Evolutionary conservation across 768 basidiomycete species (phyloP).

Genomic region (Lentinus brumalis): DNA sequence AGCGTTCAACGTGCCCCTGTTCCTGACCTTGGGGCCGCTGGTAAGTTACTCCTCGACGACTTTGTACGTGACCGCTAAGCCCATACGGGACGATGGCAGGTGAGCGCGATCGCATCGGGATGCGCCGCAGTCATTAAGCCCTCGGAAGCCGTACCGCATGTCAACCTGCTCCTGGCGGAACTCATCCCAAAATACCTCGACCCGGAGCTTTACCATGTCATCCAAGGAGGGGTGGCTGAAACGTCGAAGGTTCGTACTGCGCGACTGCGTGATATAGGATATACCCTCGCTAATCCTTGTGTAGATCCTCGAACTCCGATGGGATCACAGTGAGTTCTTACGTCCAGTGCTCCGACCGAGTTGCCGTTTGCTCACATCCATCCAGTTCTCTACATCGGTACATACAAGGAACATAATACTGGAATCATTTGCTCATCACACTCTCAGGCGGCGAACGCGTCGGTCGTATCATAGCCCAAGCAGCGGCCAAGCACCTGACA

Average conservation of each 20-base stretch:
- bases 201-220: constrained; percentile 58
- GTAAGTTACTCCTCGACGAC: constrained; percentile 36
- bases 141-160: constrained; percentile 65
- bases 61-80: no score
- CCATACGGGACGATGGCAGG: constrained; percentile 12
- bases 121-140: constrained; percentile 74
- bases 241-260: constrained; percentile 49
- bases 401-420: no score
- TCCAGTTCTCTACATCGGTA: constrained; percentile 19
- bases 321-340: constrained; percentile 57
- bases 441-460: constrained; percentile 43
- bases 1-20: constrained; percentile 79
- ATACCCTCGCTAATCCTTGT: not conserved
- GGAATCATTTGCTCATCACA: not conserved
- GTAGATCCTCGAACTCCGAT: constrained; percentile 74
- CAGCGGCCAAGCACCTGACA: constrained; percentile 79
- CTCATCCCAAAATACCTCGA: constrained; percentile 80
- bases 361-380: not conserved
- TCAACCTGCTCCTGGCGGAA: constrained; percentile 60
- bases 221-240: constrained; percentile 69
- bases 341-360: not conserved
- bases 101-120: constrained; percentile 78
- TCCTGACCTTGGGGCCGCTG: constrained; percentile 56
- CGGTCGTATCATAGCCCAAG: constrained; percentile 64
- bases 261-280: not conserved